These are phyloP conservation scores for Paxillus ammoniavirescens DNA, from an alignment of 768 basidiomycete genomes.

Conservation along the genomic window DNA sequence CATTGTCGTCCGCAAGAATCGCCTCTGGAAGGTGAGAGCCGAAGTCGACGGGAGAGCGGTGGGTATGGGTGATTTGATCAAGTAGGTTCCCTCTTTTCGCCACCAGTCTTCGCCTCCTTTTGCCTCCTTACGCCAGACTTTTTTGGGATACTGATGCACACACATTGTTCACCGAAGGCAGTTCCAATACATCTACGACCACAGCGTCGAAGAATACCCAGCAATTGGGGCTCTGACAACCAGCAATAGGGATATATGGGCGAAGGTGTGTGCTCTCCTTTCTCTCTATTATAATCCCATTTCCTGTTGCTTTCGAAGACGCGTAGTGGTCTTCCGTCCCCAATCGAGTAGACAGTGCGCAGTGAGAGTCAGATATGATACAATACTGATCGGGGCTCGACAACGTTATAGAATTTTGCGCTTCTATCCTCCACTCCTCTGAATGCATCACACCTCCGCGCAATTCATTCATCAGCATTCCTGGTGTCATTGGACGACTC, in stretches of 20 bases:
- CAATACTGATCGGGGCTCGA: background rate
- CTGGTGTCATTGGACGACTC: slow-evolving; percentile 76
- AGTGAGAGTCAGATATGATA: background rate
- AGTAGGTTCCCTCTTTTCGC: slow-evolving; percentile 28
- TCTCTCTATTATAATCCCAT: background rate
- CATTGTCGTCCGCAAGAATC: slow-evolving; percentile 80
- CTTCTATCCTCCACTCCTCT: slow-evolving; percentile 54
- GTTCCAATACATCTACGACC: slow-evolving; percentile 67
- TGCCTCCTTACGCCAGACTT: background rate
- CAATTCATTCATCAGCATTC: slow-evolving; percentile 86
- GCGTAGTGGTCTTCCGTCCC: too few relatives aligned
- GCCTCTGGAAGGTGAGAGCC: slow-evolving; percentile 78
- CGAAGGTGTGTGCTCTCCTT: slow-evolving; percentile 51
- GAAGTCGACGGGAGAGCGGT: slow-evolving; percentile 54
- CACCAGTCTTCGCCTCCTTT: background rate
- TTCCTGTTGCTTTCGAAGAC: background rate
- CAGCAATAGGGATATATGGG: slow-evolving; percentile 85
- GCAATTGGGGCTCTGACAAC: slow-evolving; percentile 77
- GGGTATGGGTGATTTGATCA: slow-evolving; percentile 61
- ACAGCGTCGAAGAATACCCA: slow-evolving; percentile 61
- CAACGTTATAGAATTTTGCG: slow-evolving; percentile 53
- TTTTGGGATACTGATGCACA: background rate
- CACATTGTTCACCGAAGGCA: slow-evolving; percentile 44
- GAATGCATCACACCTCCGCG: slow-evolving; percentile 64
- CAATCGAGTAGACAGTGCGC: too few relatives aligned